These are phyloP conservation scores for Lactarius sp. DNA, from an alignment of 768 basidiomycete genomes.

Conservation along the genomic window DNA sequence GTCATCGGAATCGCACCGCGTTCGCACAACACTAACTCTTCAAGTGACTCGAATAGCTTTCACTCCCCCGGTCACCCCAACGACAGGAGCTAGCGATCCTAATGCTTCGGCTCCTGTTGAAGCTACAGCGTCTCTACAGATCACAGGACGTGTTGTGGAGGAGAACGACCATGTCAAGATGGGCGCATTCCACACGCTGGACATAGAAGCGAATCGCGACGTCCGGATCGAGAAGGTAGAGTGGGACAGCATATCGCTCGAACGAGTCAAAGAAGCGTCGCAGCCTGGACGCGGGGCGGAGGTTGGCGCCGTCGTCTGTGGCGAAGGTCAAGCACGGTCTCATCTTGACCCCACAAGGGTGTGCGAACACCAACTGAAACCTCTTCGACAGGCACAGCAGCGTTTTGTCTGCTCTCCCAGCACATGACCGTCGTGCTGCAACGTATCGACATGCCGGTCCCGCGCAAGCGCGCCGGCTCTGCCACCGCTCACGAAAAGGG, in stretches of 20 bases:
- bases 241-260: slow-evolving; percentile 88
- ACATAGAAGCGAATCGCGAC: slow-evolving; percentile 87
- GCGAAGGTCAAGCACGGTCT: slow-evolving; percentile 59
- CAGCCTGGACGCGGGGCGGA: slow-evolving; percentile 94
- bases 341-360: neutral
- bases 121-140: slow-evolving; percentile 62
- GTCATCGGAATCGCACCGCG: slow-evolving; percentile 86
- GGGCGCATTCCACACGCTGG: slow-evolving; percentile 92
- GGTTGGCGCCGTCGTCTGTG: slow-evolving; percentile 91
- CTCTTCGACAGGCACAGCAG: slow-evolving; percentile 57
- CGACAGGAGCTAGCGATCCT: slow-evolving; percentile 39
- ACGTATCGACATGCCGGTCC: slow-evolving; percentile 82
- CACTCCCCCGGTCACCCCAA: slow-evolving; percentile 56
- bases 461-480: slow-evolving; percentile 81
- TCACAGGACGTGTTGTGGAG: slow-evolving; percentile 77
- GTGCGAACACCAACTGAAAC: neutral
- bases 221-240: slow-evolving; percentile 88
- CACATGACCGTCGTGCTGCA: slow-evolving; percentile 95
- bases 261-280: slow-evolving; percentile 82
- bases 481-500: slow-evolving; percentile 91
- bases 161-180: slow-evolving; percentile 90
- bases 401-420: slow-evolving; percentile 91
- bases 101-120: slow-evolving; percentile 31
- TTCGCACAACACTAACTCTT: slow-evolving; percentile 81
- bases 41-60: slow-evolving; percentile 77